Conservation (phyloP, 1,284 basidiomycete genomes). For the Melampsora occidentalis region DNA sequence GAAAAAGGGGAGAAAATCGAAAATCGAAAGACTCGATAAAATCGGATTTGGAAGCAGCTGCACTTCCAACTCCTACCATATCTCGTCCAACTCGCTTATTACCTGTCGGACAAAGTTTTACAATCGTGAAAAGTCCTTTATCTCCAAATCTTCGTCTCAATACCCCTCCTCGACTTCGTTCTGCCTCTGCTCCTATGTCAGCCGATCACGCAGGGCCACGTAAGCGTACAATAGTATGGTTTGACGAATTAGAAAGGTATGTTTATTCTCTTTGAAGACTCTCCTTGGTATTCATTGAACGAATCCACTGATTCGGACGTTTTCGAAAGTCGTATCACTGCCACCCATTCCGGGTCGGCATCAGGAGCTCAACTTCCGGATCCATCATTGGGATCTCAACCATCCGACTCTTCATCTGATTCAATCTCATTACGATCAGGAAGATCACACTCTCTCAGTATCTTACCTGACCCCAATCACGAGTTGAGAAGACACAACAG, state of each 20-base stretch:
- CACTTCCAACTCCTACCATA: background rate
- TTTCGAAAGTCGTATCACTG: background rate
- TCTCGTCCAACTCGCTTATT: background rate
- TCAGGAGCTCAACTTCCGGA: background rate
- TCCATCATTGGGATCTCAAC: background rate
- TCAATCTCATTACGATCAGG: constrained; percentile 2
- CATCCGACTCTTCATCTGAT: background rate
- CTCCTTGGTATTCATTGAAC: too few species aligned
- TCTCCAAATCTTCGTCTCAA: background rate
- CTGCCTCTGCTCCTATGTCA: background rate
- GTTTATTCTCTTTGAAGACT: background rate
- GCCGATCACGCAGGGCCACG: background rate
- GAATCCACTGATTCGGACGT: background rate
- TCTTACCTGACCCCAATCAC: background rate
- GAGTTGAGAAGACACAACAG: background rate
- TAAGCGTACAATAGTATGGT: constrained; percentile 7
- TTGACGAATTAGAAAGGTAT: background rate
- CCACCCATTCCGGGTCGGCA: background rate
- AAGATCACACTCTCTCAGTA: background rate
- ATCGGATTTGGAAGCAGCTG: background rate
- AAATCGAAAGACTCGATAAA: background rate
- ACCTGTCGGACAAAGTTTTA: constrained; percentile 2
- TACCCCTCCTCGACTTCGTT: background rate
- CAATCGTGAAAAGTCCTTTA: constrained; percentile 3
- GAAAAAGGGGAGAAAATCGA: background rate